Evolutionary conservation across 2,329 filamentous ascomycete genomes (phyloP), one percentile per base, ranked within the genome.

Genomic region (Phialophora verrucosa): DNA sequence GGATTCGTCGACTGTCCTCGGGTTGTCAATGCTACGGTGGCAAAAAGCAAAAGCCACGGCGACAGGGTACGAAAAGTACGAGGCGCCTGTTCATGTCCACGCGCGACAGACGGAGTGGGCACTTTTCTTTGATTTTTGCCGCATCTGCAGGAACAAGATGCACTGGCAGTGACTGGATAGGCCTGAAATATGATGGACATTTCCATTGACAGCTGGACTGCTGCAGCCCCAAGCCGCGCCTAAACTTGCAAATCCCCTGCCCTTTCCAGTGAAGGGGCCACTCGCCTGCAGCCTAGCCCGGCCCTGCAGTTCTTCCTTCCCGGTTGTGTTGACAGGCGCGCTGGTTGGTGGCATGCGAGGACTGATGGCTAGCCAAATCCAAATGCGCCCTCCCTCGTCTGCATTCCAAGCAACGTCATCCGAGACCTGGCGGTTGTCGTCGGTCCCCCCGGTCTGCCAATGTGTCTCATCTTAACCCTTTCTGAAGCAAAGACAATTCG

Each of bases 71-170:
- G 29, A 51, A 62, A 63, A 56, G 50, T 49, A 56, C 38, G 49
- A 44, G 31, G 42, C 59, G 29, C 12, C 38, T n/a, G 6, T 31
- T 38, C 31, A 29, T 59, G 56, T 23, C 17, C 29, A 44, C 38
- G 38, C 38, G 38, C 17, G 6, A 44, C 14, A 44, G 53, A 53
- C 10, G 4, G 47, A 32, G 56, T 44, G 42, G 47, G 17, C 59
- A 42, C 25, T 42, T 20, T 12, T 29, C 14, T 38, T 6, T 44
- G 38, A 20, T n/a, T 44, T 27, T 60, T 65, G 50, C 32, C 50
- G 56, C 35, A 38, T 42, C 49, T 62, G 63, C 63, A 66, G 63
- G 63, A 66, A 66, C 63, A 29, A 51, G n/a, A 38, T 53, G 47
- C 10, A 11, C 27, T n/a, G n/a, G n/a, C n/a, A n/a, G n/a, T n/a